Base-by-base conservation (phyloP, 768 basidiomycete genomes). In the Russula lepida region DNA sequence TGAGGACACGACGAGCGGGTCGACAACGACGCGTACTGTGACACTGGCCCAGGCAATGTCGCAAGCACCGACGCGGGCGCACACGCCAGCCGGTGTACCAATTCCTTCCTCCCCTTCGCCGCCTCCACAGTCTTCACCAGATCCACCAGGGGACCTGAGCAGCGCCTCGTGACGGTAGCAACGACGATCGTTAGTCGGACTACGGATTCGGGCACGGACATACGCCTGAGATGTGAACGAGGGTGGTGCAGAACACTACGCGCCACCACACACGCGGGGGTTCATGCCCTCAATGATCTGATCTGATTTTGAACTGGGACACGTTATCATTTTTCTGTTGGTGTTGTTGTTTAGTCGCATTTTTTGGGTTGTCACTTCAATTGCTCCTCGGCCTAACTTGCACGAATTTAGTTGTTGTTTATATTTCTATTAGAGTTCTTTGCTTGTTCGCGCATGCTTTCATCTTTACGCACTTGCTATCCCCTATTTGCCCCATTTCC, bases 11-110 rank as follows among this genome's bases (percentile, higher is more conserved):
- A 48, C 13, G 54, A 56, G 44, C 33, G 54, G 53, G 17, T 56
- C 59, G 52, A 50, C 56, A 17, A 55, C 54, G 49, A 50, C 56
- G 5, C 56, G 47, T 21, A 60, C n/a, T n/a, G n/a, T n/a, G n/a
- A n/a, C n/a, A n/a, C n/a, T 37, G 19, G 53, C 37, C 4, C 41
- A n/a, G 6, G 12, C 23, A 6, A 23, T 46, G 12, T 25, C 44
- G 23, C 5, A 46, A 15, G 23, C 44, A 25, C 33, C 33, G 1
- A 39, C 56, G 21, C 56, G 65, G 3, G 35, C 35, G 33, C 68
- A 70, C 35, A 62, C 57, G 11, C 33, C 33, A 35, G 33, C 33
- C 3, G 33, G 33, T 3, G 12, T 35, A 13, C 33, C 12, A 13
- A 35, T 35, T 3, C 12, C 12, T 41, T 41, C 39, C 39, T 41